A percentile compares a stretch with the other conserved stretches of the same genome.
Evolutionary conservation across 768 basidiomycete species (phyloP).

Genomic region (Pisolithus albus): DNA sequence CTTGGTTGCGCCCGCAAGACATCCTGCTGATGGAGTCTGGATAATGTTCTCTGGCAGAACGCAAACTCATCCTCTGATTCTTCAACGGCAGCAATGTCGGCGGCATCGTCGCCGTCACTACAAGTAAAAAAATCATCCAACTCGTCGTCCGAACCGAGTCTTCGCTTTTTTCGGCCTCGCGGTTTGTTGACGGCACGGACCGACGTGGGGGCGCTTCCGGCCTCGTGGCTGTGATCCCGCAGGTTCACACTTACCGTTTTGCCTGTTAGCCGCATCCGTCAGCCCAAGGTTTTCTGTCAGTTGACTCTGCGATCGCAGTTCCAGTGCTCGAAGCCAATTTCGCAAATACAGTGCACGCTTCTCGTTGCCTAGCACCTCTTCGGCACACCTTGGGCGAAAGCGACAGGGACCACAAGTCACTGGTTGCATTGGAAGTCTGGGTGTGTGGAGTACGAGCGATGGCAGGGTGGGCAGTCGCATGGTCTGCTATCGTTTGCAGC

Average conservation of each 20-base stretch:
- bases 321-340: constrained; percentile 72
- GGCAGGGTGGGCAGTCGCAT: constrained; percentile 41
- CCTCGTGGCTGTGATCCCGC: constrained; percentile 26
- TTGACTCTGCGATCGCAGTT: constrained; percentile 38
- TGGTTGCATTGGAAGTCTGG: constrained; percentile 18
- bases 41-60: constrained; percentile 19
- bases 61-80: constrained; percentile 33
- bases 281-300: constrained; percentile 3
- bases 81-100: constrained; percentile 26
- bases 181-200: constrained; percentile 46
- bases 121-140: constrained; percentile 52
- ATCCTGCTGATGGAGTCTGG: constrained; percentile 12
- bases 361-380: constrained; percentile 77
- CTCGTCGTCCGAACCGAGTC: constrained; percentile 49
- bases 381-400: constrained; percentile 68
- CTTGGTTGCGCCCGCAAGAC: constrained; percentile 1
- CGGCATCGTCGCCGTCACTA: constrained; percentile 27
- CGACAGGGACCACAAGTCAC: constrained; percentile 61
- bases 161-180: constrained; percentile 47
- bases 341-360: constrained; percentile 60
- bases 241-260: constrained; percentile 20
- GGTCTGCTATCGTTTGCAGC: constrained; percentile 5
- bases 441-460: constrained; percentile 35
- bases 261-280: constrained; percentile 7
- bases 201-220: constrained; percentile 51